Evolutionary conservation across 495 filamentous ascomycete species (phyloP), one percentile per base, ranked within the genome.

Genomic region (Penicillium paradoxum): DNA sequence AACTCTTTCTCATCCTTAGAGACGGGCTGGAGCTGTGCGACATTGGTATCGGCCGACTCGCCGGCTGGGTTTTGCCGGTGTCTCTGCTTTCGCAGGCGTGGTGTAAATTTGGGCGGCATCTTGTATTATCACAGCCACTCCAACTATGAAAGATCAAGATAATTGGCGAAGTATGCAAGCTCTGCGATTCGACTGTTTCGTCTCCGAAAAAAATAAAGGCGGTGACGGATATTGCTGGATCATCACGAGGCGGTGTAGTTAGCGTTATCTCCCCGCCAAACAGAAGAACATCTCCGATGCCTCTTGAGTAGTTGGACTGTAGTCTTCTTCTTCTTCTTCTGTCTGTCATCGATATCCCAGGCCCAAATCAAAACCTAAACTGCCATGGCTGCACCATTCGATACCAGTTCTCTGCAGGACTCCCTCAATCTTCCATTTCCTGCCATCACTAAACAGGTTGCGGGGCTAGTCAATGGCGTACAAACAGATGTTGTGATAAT

Each of bases 81-180:
- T 42, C 79, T 77, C 56, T 91, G 90, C 70, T 96, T 95, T 42
- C 90, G 83, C 73, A 89, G 82, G 45, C 89, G 77, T 9, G 89
- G 85, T 2, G 86, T 79, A 58, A 90, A 93, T 70, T 87, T 87
- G 22, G 84, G 49, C n/a, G 49, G 78, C 89, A 91, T 89, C 33
- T 48, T 64, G 53, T 19, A 25, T 24, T 37, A 62, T 30, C 55
- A 55, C 43, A 55, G 36, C 41, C 57, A 55, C 32, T 27, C 19
- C 7, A 39, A 32, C 49, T 59, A 32, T 63, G 36, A 38, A 54
- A 55, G 47, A 58, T 47, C 40, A 49, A 65, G 40, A 36, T 43
- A 38, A 22, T 32, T 43, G 49, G 29, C 39, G n/a, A 6, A 14
- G 19, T 42, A 41, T 33, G 8, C 38, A 33, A 51, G 49, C 18